Base-by-base conservation (phyloP, 129 eudicot genomes). In the Escallonia rubra region DNA sequence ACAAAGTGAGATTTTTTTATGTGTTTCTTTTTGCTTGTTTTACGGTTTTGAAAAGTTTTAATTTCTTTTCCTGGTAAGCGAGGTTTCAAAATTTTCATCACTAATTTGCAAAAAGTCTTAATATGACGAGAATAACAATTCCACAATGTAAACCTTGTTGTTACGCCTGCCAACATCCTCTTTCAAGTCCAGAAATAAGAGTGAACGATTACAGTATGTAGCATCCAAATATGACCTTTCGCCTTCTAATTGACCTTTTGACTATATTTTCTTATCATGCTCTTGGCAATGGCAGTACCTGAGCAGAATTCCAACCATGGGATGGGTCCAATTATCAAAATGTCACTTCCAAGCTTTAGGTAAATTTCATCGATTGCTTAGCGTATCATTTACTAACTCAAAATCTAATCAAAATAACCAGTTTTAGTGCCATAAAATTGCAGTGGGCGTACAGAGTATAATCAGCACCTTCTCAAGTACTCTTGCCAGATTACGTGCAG, bases 321-420 rank as follows among this genome's bases (percentile, higher is more conserved):
- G 98, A 76, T 78, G 80, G 96, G 96, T 3, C 96, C 94, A 2
- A 47, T 4, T 15, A 66, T 89, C 67, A 89, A 84, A 64, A 76
- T 93, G 83, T 93, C 99, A 11, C 93, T 93, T 48, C 98, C 96
- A n/a, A 89, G 95, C 81, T 93, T 78, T 69, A 93, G 99, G 99
- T 86, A 67, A 39, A 14, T 14, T 58, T 52, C 5, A 61, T 16
- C 12, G 13, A 39, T 14, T 68, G 5, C 48, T 59, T 41, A 42
- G 53, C 41, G 34, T 53, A 23, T 61, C 14, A 60, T 59, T 50
- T 23, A 23, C 43, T 4, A 5, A 11, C 10, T 45, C 64, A 53
- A 16, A 23, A 55, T 39, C 74, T 41, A 55, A 5, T 15, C 39
- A 72, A 65, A 47, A 43, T 70, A 61, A 59, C 34, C 34, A 52